Percentiles rank a stretch among this genome's conserved stretches.
phyloP scores from a whole-genome alignment of 1,139 yeast species.

The Candida albicans region DNA sequence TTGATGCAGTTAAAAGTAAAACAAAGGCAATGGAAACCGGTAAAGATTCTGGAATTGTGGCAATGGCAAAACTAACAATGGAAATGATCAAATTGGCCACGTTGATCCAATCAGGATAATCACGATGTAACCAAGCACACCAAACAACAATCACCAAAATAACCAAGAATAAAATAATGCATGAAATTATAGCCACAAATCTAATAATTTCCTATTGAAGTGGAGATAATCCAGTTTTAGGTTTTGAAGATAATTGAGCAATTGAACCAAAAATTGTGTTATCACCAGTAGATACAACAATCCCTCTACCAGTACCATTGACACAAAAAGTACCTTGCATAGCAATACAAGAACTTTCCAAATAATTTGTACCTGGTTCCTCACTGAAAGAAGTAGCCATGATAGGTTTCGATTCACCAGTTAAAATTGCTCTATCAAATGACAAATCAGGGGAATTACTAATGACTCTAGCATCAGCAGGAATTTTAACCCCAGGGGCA shows the following conservation, averaged over 20 bases:
- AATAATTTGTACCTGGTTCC: slow-evolving; percentile 33
- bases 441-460: slow-evolving; percentile 27
- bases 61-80: slow-evolving; percentile 33
- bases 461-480: slow-evolving; percentile 33
- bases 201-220: slow-evolving; percentile 32
- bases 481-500: slow-evolving; percentile 28
- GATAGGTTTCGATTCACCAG: slow-evolving; percentile 36
- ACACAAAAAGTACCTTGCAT: slow-evolving; percentile 48
- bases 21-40: slow-evolving; percentile 39
- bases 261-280: slow-evolving; percentile 34
- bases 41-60: slow-evolving; percentile 38
- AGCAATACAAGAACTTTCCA: slow-evolving; percentile 43
- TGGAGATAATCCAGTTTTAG: slow-evolving; percentile 32
- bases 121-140: slow-evolving; percentile 43
- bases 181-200: slow-evolving; percentile 25
- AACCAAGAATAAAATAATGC: slow-evolving; percentile 24
- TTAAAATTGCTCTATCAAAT: slow-evolving; percentile 36
- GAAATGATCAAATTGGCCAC: slow-evolving; percentile 34
- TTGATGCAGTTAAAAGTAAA: slow-evolving; percentile 30
- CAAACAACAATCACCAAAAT: slow-evolving; percentile 36
- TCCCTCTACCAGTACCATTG: slow-evolving; percentile 31
- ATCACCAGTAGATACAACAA: slow-evolving; percentile 35
- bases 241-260: slow-evolving; percentile 31
- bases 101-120: slow-evolving; percentile 34
- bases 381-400: slow-evolving; percentile 21